phyloP scores from a whole-genome alignment of 441 rosid species.

The Jatropha multifida region DNA sequence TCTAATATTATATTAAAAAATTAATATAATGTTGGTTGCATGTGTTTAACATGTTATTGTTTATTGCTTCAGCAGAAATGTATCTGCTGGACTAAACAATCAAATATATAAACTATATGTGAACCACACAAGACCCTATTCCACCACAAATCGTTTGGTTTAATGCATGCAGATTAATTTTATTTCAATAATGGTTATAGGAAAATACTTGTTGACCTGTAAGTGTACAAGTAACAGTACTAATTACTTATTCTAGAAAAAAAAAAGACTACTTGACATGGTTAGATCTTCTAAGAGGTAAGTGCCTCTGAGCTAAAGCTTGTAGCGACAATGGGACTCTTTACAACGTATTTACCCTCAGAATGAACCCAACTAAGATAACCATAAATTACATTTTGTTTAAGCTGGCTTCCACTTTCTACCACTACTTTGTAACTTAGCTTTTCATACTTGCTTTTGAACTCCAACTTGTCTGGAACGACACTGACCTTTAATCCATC shows the following conservation, averaged over 20 bases:
- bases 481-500: constrained; percentile 33
- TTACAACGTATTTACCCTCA: constrained; percentile 30
- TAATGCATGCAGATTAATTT: background rate
- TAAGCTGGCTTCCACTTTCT: constrained; percentile 26
- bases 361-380: constrained; percentile 43
- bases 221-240: background rate
- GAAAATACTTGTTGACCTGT: background rate
- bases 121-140: background rate
- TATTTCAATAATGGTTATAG: background rate
- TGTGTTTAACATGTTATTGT: no score
- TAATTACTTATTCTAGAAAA: background rate
- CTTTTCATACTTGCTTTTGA: constrained; percentile 39
- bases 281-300: background rate
- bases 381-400: constrained; percentile 25
- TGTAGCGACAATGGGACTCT: constrained; percentile 43
- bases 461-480: constrained; percentile 35
- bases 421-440: constrained; percentile 35
- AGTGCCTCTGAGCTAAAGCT: background rate
- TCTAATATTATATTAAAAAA: no score
- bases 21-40: no score
- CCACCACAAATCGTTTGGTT: background rate
- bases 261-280: background rate
- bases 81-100: background rate
- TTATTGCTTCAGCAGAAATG: background rate
- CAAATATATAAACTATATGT: background rate